Conservation (phyloP, 2,329 filamentous ascomycete genomes). For the Xylaria sp. region DNA sequence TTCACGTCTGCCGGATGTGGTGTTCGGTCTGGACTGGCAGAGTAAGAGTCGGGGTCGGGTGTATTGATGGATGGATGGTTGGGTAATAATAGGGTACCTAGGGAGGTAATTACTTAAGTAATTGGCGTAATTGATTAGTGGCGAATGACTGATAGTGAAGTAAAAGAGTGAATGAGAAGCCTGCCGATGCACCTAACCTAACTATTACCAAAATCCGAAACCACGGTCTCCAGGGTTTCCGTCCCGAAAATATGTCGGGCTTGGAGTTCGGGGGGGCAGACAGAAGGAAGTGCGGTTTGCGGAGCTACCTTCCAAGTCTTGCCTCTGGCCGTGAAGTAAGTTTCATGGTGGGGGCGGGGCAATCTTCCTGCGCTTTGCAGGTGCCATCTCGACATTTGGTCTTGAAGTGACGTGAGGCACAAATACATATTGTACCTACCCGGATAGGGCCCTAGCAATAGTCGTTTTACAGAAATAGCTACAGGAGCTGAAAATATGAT, state of each 20-base stretch:
- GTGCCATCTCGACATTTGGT: conserved; percentile 29
- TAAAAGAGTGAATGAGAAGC: not conserved
- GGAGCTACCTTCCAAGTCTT: conserved; percentile 23
- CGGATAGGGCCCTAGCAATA: too few relatives aligned
- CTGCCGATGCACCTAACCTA: not conserved
- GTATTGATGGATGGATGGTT: not conserved
- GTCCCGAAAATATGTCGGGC: conserved; percentile 23
- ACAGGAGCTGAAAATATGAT: not conserved
- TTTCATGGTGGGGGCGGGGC: conserved; percentile 41
- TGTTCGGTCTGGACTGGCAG: conserved; percentile 3
- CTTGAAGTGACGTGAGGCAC: conserved; percentile 35
- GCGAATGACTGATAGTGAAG: not conserved
- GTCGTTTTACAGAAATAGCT: not conserved
- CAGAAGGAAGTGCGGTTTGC: conserved; percentile 30
- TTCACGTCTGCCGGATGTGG: conserved; percentile 9
- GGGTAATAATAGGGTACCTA: not conserved
- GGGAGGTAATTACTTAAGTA: too few relatives aligned
- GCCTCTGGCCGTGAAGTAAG: too few relatives aligned
- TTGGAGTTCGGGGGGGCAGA: conserved; percentile 14
- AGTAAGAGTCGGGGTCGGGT: not conserved
- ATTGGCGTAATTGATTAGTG: too few relatives aligned
- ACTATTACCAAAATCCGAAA: not conserved
- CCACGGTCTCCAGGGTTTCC: conserved; percentile 3
- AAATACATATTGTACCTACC: too few relatives aligned
- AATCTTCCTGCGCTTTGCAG: conserved; percentile 12